These are phyloP conservation scores for Candida smagusa DNA, from an alignment of 1,139 yeast species.

Conservation along the genomic window DNA sequence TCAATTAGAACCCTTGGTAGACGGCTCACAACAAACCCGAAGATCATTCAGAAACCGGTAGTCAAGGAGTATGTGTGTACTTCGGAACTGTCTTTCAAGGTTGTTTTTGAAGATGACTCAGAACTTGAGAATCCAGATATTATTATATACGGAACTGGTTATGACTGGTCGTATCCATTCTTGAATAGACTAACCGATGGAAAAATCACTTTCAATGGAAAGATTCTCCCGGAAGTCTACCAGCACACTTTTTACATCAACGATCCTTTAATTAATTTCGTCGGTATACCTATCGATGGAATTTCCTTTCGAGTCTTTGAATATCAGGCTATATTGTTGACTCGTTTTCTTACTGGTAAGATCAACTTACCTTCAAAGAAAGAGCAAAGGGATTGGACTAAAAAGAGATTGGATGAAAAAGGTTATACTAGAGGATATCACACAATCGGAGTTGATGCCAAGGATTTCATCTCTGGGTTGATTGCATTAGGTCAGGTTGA, in stretches of 20 bases:
- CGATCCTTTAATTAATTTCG: slow-evolving; percentile 35
- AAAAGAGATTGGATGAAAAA: slow-evolving; percentile 20
- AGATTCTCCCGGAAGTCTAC: slow-evolving; percentile 25
- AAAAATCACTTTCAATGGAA: slow-evolving; percentile 26
- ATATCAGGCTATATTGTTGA: slow-evolving; percentile 36
- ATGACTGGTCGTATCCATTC: slow-evolving; percentile 42
- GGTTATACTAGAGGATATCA: slow-evolving; percentile 39
- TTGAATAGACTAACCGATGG: slow-evolving; percentile 22
- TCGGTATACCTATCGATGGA: slow-evolving; percentile 45
- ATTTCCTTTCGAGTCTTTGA: slow-evolving; percentile 39
- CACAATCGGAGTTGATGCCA: slow-evolving; percentile 30
- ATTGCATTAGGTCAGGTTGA: slow-evolving; percentile 27
- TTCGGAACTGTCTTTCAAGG: slow-evolving; percentile 17
- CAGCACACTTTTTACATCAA: slow-evolving; percentile 37
- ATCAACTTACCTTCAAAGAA: slow-evolving; percentile 25
- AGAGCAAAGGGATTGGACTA: slow-evolving; percentile 32
- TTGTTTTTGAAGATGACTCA: slow-evolving; percentile 28
- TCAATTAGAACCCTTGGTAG: slow-evolving; percentile 20
- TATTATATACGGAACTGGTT: slow-evolving; percentile 45
- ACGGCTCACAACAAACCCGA: slow-evolving; percentile 16
- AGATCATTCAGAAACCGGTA: slow-evolving; percentile 22
- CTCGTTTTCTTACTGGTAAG: slow-evolving; percentile 34
- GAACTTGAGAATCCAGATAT: slow-evolving; percentile 28
- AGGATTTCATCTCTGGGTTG: slow-evolving; percentile 21
- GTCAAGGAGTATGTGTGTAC: slow-evolving; percentile 21